Conservation (phyloP, 148 eudicot genomes). For the Chenopodium berlandieri region DNA sequence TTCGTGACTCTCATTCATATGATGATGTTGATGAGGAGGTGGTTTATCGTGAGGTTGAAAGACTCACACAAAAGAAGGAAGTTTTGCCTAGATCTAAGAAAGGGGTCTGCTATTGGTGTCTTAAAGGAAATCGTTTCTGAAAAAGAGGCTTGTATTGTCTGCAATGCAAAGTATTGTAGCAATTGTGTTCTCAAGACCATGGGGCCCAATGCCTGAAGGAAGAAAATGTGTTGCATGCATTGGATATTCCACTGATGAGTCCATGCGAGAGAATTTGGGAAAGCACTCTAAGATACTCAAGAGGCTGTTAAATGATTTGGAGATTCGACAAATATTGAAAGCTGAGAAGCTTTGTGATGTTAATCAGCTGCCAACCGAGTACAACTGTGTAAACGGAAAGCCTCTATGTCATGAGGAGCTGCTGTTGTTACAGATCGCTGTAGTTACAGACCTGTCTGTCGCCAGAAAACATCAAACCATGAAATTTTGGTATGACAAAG, state of each 20-base stretch:
- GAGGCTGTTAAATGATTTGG: constrained; percentile 78
- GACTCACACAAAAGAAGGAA: constrained; percentile 31
- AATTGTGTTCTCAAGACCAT: constrained; percentile 86
- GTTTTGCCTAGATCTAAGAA: constrained; percentile 52
- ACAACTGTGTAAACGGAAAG: constrained; percentile 71
- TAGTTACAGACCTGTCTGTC: constrained; percentile 50
- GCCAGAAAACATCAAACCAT: constrained; percentile 86
- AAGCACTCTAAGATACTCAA: constrained; percentile 83
- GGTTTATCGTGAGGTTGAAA: too few relatives aligned
- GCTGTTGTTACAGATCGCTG: constrained; percentile 42
- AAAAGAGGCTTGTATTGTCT: constrained; percentile 87
- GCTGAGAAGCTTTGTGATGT: constrained; percentile 82
- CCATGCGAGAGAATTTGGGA: constrained; percentile 72
- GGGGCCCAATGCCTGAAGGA: constrained; percentile 99
- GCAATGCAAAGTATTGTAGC: constrained; percentile 85
- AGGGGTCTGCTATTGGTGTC: constrained; percentile 83
- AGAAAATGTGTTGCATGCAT: constrained; percentile 91
- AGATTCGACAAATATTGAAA: constrained; percentile 78
- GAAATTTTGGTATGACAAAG: constrained; percentile 61
- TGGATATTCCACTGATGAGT: constrained; percentile 73
- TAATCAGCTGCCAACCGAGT: constrained; percentile 86
- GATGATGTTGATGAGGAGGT: not conserved
- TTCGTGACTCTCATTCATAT: constrained; percentile 63
- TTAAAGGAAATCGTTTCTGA: constrained; percentile 76
- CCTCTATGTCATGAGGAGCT: constrained; percentile 81